Evolutionary conservation across 2,329 filamentous ascomycete species (phyloP), one percentile per base, ranked within the genome.

Genomic region (Fusarium oligoseptatum): DNA sequence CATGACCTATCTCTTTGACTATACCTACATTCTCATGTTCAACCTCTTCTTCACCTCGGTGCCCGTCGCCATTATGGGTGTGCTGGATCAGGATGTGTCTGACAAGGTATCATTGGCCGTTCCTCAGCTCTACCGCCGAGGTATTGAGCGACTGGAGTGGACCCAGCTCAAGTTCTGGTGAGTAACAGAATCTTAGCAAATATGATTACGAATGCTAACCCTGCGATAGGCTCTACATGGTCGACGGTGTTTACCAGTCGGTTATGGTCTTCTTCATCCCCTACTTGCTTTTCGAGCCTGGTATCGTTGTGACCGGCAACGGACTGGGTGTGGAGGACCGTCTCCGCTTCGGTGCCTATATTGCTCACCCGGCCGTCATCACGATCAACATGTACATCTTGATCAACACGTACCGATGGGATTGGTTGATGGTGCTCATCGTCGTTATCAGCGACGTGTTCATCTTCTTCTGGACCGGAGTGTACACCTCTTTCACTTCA

Each of bases 101-200:
- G 97, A 98, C 82, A 93, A 92, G 80, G 94, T 99, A 34, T 98
- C 97, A 10, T 87, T 99, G 73, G 95, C 95, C 63, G 96, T 99
- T 58, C 97, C 97, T 50, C 95, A 99, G 82, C 90, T 99, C 37
- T 99, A 99, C 83, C 94, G 95, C 75, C 92, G 95, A 73, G 97
- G 97, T 78, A 99, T 99, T 78, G 95, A 98, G 86, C 92, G 96
- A 70, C 90, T 95, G 82, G 97, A 99, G 86, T 99, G 97, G 97
- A 98, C 95, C 6, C 94, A 97, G 82, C 87, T 86, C 62, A 99
- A 99, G 84, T 99, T 99, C 82, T 99, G 97, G 97, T 97, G 89
- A 83, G 91, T 85, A 9, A 9, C 50, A 66, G 34, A 37, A 34
- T 27, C 20, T 10, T 41, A 22, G 11, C 20, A 8, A 20, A 17